A percentile compares a stretch with the other conserved stretches of the same genome.
Evolutionary conservation across 2,329 filamentous ascomycete genomes (phyloP).

Genomic region (Aureobasidium sp.): DNA sequence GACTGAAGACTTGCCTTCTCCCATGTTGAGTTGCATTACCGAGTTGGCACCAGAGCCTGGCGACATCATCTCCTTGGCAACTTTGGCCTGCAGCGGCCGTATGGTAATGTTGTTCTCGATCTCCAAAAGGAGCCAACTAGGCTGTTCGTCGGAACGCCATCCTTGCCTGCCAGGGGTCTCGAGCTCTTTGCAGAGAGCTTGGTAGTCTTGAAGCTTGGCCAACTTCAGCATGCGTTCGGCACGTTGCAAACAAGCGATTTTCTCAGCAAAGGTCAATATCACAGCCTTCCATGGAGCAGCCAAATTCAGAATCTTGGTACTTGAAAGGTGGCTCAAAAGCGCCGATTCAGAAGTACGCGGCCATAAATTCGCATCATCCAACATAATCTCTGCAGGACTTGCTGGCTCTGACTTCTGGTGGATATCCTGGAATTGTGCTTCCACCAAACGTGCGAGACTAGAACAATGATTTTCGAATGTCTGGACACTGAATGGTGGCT

Average conservation of each 20-base stretch:
- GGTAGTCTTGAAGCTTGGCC: background rate
- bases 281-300: background rate
- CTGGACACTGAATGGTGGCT: background rate
- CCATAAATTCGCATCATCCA: background rate
- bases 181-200: constrained; percentile 24
- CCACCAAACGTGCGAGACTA: too few relatives aligned
- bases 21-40: constrained; percentile 65
- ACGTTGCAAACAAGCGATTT: constrained; percentile 1
- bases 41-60: constrained; percentile 22
- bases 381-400: background rate
- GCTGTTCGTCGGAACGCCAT: constrained; percentile 47
- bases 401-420: background rate
- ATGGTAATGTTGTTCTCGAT: constrained; percentile 57
- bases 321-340: background rate
- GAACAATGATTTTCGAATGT: too few relatives aligned
- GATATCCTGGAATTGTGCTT: background rate
- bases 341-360: background rate
- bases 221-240: background rate
- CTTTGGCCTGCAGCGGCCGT: constrained; percentile 50
- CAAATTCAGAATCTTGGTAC: background rate
- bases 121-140: constrained; percentile 59
- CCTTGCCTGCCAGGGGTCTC: constrained; percentile 47
- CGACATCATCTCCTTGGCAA: constrained; percentile 50
- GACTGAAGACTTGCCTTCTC: constrained; percentile 62
- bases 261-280: background rate